Evolutionary conservation across 805 yeast species (phyloP).

Genomic region (Barnettozyma vustinii): DNA sequence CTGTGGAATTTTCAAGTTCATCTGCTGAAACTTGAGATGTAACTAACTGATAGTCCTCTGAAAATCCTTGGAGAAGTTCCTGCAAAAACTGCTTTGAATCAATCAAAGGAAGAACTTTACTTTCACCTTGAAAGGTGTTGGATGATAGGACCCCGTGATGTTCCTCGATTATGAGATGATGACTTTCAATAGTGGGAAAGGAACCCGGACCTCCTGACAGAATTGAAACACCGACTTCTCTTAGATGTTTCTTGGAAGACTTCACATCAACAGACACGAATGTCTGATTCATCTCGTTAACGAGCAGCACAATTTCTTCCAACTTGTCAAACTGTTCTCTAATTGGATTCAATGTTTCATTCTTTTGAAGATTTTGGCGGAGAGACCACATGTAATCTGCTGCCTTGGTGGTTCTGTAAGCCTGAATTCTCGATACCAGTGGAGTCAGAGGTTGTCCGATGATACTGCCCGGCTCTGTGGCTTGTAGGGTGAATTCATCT

Average conservation of each 20-base stretch:
- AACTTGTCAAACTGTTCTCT: conserved; percentile 1
- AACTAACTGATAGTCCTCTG: background rate
- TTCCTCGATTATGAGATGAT: conserved; percentile 18
- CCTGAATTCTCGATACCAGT: background rate
- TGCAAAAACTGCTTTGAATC: conserved; percentile 3
- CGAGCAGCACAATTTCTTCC: background rate
- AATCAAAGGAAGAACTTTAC: conserved; percentile 9
- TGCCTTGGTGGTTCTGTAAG: conserved; percentile 4
- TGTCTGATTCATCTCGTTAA: conserved; percentile 4
- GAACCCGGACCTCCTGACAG: background rate
- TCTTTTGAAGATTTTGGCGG: background rate
- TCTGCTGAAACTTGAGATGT: background rate
- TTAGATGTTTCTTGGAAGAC: background rate
- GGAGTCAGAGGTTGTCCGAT: background rate
- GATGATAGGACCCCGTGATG: conserved; percentile 19
- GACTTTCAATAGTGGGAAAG: background rate
- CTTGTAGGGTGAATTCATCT: background rate
- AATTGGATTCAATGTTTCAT: background rate
- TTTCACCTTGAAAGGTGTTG: conserved; percentile 17
- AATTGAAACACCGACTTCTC: conserved; percentile 10
- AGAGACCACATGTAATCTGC: conserved; percentile 11
- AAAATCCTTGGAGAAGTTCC: background rate
- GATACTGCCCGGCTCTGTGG: background rate
- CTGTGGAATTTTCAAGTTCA: background rate
- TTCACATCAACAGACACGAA: conserved; percentile 6